These are phyloP conservation scores for Suhomyces tanzawaensis DNA, from an alignment of 805 yeast genomes.

Conservation along the genomic window DNA sequence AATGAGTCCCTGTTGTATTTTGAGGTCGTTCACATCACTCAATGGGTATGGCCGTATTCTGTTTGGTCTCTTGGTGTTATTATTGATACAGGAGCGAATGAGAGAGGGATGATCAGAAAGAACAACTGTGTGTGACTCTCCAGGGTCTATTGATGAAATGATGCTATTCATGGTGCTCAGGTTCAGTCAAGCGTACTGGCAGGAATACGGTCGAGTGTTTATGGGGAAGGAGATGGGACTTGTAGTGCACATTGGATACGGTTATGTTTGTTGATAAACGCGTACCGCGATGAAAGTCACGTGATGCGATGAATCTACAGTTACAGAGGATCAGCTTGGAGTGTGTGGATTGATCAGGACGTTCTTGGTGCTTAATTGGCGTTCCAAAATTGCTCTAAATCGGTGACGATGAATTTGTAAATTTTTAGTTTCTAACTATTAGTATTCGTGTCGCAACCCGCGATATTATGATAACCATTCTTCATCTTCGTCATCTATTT, in stretches of 20 bases:
- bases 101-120: slow-evolving; percentile 16
- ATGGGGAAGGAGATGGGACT: not conserved
- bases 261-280: slow-evolving; percentile 1
- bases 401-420: too few relatives aligned
- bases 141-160: slow-evolving; percentile 10
- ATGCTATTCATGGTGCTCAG: slow-evolving; percentile 13
- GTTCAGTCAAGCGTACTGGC: too few relatives aligned
- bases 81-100: slow-evolving; percentile 13
- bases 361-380: too few relatives aligned
- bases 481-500: slow-evolving; percentile 38
- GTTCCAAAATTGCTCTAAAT: too few relatives aligned
- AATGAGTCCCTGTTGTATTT: slow-evolving; percentile 70
- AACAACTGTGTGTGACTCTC: slow-evolving; percentile 17
- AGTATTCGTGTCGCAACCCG: too few relatives aligned
- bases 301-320: too few relatives aligned
- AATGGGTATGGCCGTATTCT: slow-evolving; percentile 44
- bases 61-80: slow-evolving; percentile 9
- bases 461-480: slow-evolving; percentile 15
- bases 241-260: not conserved
- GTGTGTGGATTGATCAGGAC: too few relatives aligned
- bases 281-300: too few relatives aligned
- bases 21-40: slow-evolving; percentile 43
- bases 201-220: not conserved
- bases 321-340: too few relatives aligned
- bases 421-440: too few relatives aligned